These are phyloP conservation scores for Ascochyta clinopodiicola DNA, from an alignment of 2,329 filamentous ascomycete species.

Conservation along the genomic window DNA sequence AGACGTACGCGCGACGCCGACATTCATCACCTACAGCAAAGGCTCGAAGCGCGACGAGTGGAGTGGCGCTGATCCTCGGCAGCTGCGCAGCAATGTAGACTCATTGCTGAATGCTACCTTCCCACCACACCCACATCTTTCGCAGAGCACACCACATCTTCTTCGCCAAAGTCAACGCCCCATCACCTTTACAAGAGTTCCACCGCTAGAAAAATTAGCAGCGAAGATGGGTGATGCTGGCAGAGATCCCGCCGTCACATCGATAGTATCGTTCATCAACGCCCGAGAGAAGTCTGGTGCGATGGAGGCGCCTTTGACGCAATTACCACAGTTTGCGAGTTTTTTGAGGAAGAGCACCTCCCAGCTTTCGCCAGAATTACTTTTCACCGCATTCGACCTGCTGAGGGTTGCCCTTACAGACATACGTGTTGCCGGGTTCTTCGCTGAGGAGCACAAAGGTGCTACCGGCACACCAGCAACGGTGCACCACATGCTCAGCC, in stretches of 20 bases:
- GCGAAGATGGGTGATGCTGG: conserved; percentile 74
- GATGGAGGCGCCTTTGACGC: conserved; percentile 72
- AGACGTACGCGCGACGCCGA: conserved; percentile 78
- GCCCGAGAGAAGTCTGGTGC: conserved; percentile 63
- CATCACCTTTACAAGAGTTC: conserved; percentile 78
- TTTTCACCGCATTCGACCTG: conserved; percentile 87
- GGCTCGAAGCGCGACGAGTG: conserved; percentile 80
- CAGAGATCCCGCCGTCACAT: conserved; percentile 65
- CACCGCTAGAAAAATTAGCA: conserved; percentile 81
- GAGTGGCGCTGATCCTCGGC: conserved; percentile 74
- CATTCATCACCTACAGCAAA: conserved; percentile 83
- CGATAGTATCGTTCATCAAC: conserved; percentile 75
- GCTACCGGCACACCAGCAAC: conserved; percentile 58
- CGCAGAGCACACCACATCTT: conserved; percentile 73
- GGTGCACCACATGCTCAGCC: conserved; percentile 63
- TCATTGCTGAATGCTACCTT: conserved; percentile 77
- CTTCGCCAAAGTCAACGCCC: conserved; percentile 68
- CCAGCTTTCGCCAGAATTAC: conserved; percentile 65
- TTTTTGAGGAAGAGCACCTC: conserved; percentile 65
- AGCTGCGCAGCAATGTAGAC: conserved; percentile 74
- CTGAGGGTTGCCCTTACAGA: conserved; percentile 80
- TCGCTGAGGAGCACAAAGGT: conserved; percentile 71
- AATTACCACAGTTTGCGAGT: conserved; percentile 68
- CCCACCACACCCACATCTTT: conserved; percentile 77
- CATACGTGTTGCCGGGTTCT: conserved; percentile 78